Evolutionary conservation across 306 rosid genomes (phyloP).

Genomic region (Abrus precatorius): DNA sequence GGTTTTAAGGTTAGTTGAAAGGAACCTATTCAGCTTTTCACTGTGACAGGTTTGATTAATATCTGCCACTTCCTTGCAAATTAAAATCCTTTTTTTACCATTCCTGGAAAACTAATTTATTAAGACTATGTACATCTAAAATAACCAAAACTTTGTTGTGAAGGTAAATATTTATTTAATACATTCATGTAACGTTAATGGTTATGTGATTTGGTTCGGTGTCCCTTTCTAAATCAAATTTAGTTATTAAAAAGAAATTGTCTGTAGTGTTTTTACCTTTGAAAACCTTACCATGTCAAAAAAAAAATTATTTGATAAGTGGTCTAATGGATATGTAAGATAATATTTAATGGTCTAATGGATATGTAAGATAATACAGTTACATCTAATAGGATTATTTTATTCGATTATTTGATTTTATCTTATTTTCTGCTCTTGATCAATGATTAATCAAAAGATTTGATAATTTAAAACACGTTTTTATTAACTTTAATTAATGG

Average conservation of each 20-base stretch:
- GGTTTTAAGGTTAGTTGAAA: conserved; percentile 8
- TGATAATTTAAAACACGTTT: no score
- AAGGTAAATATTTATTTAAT: neutral
- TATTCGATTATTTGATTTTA: no score
- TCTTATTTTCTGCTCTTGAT: no score
- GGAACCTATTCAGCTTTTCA: conserved; percentile 9
- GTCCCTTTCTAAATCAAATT: neutral
- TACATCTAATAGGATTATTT: no score
- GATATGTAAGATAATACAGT: no score
- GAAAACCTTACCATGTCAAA: no score
- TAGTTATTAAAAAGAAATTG: neutral
- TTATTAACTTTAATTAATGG: no score
- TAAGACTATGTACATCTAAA: neutral
- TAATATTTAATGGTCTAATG: neutral
- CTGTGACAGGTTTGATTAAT: neutral
- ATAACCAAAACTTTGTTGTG: neutral
- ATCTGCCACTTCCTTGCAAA: neutral
- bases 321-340: no score
- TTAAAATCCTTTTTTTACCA: neutral
- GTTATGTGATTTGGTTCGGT: neutral
- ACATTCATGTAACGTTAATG: neutral
- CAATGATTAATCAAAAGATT: no score
- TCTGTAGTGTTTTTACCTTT: neutral
- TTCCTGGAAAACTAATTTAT: neutral
- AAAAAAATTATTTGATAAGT: no score